Evolutionary conservation across 2,329 filamentous ascomycete genomes (phyloP), one percentile per base, ranked within the genome.

Genomic region (Colletotrichum truncatum): DNA sequence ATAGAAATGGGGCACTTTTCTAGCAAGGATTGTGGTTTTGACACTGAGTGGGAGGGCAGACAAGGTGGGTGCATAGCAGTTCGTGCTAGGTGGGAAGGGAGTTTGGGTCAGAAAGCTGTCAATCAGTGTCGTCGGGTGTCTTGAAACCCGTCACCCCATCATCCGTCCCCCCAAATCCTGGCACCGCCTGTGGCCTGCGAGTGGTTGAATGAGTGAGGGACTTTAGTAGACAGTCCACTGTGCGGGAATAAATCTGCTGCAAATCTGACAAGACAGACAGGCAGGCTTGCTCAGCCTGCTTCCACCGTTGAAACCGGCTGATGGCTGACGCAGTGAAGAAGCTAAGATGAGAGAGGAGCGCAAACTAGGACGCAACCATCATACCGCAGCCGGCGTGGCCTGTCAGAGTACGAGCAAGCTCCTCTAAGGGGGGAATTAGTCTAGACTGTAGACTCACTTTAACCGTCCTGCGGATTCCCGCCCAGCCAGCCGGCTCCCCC

Each of bases 231-330:
- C 23, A 28, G 21, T 23, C 11, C 25, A 14, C 26, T 2, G 26
- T 34, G 52, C 52, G 52, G 52, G 52, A 55, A 45, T 45, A 43
- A 43, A n/a, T n/a, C n/a, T n/a, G n/a, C n/a, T n/a, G n/a, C n/a
- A n/a, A n/a, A n/a, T n/a, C n/a, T n/a, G n/a, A n/a, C n/a, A n/a
- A n/a, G n/a, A n/a, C n/a, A n/a, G n/a, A n/a, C n/a, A n/a, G n/a
- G n/a, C n/a, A n/a, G n/a, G n/a, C n/a, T n/a, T n/a, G n/a, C n/a
- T n/a, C n/a, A n/a, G n/a, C n/a, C n/a, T n/a, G n/a, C 36, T 16
- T 39, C 36, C 36, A 16, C 36, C 36, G 36, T 16, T n/a, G 36
- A 39, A 16, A 39, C 5, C 12, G 45, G 10, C 26, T 49, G 16
- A 25, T 49, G 45, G 26, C 23, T 43, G 43, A 46, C 9, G 18